These are phyloP conservation scores for Alternaria brassicicola DNA, from an alignment of 2,329 filamentous ascomycete species.

Conservation along the genomic window DNA sequence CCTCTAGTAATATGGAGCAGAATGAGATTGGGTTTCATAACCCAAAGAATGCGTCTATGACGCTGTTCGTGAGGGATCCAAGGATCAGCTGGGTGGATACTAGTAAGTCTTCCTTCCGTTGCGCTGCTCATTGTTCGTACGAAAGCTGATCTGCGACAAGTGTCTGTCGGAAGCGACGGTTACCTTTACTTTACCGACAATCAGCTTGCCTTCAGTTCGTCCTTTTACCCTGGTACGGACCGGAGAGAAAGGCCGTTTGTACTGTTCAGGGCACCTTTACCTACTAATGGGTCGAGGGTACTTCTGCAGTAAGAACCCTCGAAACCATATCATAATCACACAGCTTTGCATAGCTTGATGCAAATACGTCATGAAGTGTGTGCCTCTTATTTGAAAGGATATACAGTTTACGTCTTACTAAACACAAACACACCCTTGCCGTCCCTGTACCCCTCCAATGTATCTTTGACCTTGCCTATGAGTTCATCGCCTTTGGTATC, in stretches of 20 bases:
- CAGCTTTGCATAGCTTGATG: background rate
- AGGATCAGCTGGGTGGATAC: constrained; percentile 60
- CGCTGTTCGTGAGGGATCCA: constrained; percentile 54
- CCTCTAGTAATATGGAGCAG: constrained; percentile 53
- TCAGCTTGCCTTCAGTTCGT: constrained; percentile 51
- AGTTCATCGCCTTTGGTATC: constrained; percentile 74
- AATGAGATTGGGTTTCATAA: constrained; percentile 51
- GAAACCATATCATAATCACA: background rate
- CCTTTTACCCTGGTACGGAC: constrained; percentile 52
- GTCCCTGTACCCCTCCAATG: constrained; percentile 79
- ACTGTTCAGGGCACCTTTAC: constrained; percentile 51
- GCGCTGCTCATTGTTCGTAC: background rate
- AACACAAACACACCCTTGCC: constrained; percentile 94
- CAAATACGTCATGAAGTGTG: background rate
- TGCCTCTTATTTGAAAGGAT: background rate
- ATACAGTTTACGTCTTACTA: constrained; percentile 49
- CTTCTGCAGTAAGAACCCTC: constrained; percentile 17
- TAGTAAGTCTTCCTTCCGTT: constrained; percentile 24
- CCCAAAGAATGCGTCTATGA: constrained; percentile 52
- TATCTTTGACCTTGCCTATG: constrained; percentile 77
- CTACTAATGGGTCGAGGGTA: constrained; percentile 52
- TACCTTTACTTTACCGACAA: constrained; percentile 62
- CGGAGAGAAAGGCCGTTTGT: constrained; percentile 52
- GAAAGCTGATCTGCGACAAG: background rate
- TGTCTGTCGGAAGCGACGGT: constrained; percentile 53